Evolutionary conservation across 140 eudicot species (phyloP).

Genomic region (Oenanthe javanica): DNA sequence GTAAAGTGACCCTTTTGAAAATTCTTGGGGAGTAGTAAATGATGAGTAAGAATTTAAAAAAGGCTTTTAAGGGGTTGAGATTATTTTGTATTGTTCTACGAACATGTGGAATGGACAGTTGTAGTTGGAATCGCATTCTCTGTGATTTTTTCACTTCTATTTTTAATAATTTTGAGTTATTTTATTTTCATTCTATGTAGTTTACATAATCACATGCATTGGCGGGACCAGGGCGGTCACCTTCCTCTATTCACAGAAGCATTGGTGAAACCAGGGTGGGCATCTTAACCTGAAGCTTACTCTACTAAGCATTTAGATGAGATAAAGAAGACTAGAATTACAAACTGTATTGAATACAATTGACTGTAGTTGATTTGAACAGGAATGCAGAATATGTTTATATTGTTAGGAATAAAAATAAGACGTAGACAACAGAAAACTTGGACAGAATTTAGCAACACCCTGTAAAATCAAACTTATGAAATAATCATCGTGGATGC

Average conservation of each 20-base stretch:
- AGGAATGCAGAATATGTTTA: neutral
- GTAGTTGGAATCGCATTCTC: neutral
- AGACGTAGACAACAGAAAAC: neutral
- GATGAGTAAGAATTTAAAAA: too few species aligned
- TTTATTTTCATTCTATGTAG: too few species aligned
- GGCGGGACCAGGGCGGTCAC: neutral
- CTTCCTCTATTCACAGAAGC: too few species aligned
- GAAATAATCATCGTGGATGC: neutral
- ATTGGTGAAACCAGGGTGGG: too few species aligned
- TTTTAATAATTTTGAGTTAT: too few species aligned
- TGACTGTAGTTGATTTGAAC: neutral
- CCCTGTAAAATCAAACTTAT: neutral
- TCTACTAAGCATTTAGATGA: too few species aligned
- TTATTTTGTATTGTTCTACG: neutral
- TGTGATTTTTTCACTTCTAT: too few species aligned
- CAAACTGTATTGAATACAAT: neutral
- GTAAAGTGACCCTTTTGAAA: neutral
- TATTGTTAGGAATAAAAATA: neutral
- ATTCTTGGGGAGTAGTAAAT: neutral
- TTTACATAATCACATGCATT: neutral
- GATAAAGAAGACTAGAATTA: too few species aligned
- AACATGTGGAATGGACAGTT: neutral
- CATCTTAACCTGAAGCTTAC: too few species aligned
- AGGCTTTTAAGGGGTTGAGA: neutral
- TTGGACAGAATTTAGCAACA: neutral